A percentile compares a stretch with the other conserved stretches of the same genome.
Conservation (phyloP, 495 filamentous ascomycete species). For the Hypoxylon rickii region DNA sequence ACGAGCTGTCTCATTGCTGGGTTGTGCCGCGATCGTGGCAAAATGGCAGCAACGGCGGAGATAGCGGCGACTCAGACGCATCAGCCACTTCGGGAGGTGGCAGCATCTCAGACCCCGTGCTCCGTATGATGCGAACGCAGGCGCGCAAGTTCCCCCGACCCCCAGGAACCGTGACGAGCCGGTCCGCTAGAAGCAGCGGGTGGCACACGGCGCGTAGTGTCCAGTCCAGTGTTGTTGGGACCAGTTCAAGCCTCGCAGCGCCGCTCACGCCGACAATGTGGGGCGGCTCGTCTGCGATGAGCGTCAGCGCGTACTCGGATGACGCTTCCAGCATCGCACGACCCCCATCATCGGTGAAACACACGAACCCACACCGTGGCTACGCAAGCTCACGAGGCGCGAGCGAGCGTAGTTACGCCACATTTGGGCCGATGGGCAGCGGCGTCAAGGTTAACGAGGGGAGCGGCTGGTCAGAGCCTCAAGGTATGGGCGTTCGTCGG, state of each 20-base stretch:
- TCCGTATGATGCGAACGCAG: conserved; percentile 33
- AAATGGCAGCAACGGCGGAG: conserved; percentile 35
- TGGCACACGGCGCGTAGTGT: conserved; percentile 36
- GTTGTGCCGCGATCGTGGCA: conserved; percentile 53
- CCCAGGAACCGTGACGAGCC: conserved; percentile 32
- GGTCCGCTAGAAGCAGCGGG: conserved; percentile 34
- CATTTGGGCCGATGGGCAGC: conserved; percentile 21
- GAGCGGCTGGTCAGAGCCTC: conserved; percentile 13
- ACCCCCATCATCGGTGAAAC: conserved; percentile 17
- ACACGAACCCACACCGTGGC: background rate
- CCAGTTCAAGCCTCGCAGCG: conserved; percentile 22
- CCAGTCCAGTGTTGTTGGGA: conserved; percentile 34
- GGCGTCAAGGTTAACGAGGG: conserved; percentile 25
- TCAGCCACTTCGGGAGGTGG: conserved; percentile 12
- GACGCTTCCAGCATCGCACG: conserved; percentile 33
- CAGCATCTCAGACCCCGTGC: conserved; percentile 22
- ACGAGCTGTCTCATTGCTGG: conserved; percentile 68
- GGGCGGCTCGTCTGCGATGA: conserved; percentile 35
- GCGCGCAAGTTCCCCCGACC: conserved; percentile 41
- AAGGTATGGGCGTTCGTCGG: conserved; percentile 8
- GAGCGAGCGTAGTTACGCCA: conserved; percentile 29
- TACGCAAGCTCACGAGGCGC: conserved; percentile 16
- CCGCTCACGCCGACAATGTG: conserved; percentile 35
- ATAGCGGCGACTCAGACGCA: conserved; percentile 41
- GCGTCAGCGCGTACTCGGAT: conserved; percentile 34